Evolutionary conservation across 192 early-diverging fungal species (phyloP).

Genomic region (Thoreauomyces humboldtii): DNA sequence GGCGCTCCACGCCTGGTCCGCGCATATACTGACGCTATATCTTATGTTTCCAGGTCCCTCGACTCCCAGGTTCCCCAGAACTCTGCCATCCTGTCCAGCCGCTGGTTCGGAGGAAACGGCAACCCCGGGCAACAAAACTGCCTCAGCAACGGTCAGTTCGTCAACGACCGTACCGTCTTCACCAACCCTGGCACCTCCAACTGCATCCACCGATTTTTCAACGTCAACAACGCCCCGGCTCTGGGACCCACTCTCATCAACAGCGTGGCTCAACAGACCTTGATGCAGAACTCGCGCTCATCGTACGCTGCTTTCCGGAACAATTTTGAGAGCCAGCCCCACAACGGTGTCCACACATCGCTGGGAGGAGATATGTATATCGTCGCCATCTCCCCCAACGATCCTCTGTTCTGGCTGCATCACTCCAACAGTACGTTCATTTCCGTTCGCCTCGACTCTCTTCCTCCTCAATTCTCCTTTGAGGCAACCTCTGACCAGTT

Average conservation of each 20-base stretch:
- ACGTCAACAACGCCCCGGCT: constrained; percentile 2
- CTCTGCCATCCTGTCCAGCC: neutral
- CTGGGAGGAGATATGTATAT: constrained; percentile 34
- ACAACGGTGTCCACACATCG: constrained; percentile 22
- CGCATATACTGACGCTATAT: no score
- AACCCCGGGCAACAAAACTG: neutral
- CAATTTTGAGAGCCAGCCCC: constrained; percentile 32
- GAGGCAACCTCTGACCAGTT: neutral
- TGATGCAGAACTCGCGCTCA: constrained; percentile 4
- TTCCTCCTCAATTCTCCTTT: neutral
- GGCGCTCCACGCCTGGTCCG: no score
- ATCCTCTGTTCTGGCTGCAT: constrained; percentile 40
- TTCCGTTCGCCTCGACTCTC: neutral
- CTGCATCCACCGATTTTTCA: constrained; percentile 9
- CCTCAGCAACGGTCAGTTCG: constrained; percentile 1
- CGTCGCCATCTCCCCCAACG: constrained; percentile 17
- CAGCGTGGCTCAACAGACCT: neutral
- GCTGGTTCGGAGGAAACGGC: constrained; percentile 3
- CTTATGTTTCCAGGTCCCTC: neutral
- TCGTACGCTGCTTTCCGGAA: constrained; percentile 23
- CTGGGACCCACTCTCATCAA: neutral
- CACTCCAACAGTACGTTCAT: constrained; percentile 24
- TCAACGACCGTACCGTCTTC: neutral
- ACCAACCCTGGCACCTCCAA: constrained; percentile 11
- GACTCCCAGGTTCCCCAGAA: constrained; percentile 6